phyloP scores from a whole-genome alignment of 371 early-diverging fungal genomes.

The Actinomucor elegans region DNA sequence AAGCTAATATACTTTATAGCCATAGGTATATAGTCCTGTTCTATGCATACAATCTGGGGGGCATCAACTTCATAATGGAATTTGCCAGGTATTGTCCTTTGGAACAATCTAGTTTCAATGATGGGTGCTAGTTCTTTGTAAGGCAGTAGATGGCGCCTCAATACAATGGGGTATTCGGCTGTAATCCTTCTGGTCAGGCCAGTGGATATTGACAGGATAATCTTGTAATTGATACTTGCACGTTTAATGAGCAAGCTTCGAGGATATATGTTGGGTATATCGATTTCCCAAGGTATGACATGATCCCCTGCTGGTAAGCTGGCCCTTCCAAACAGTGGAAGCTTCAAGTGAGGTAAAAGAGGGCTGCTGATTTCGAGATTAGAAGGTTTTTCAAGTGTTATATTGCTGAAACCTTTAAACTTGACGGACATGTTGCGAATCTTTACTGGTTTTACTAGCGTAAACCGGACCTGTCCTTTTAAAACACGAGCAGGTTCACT shows the following conservation, averaged over 20 bases:
- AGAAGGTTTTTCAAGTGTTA: conserved; percentile 8
- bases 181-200: conserved; percentile 33
- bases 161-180: conserved; percentile 36
- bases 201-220: conserved; percentile 26
- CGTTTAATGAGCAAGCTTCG: conserved; percentile 33
- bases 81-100: conserved; percentile 39
- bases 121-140: conserved; percentile 35
- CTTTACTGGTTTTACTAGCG: conserved; percentile 33
- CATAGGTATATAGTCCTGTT: conserved; percentile 33
- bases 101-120: conserved; percentile 33
- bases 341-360: conserved; percentile 37
- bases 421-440: conserved; percentile 38
- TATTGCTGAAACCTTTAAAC: conserved; percentile 42
- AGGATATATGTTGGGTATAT: conserved; percentile 41
- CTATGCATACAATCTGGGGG: conserved; percentile 35
- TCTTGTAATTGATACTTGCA: conserved; percentile 33
- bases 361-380: conserved; percentile 12
- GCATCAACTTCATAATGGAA: conserved; percentile 46
- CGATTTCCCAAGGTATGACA: conserved; percentile 33
- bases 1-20: conserved; percentile 37
- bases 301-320: conserved; percentile 34
- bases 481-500: conserved; percentile 19
- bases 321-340: conserved; percentile 23
- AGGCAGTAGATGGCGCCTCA: conserved; percentile 34
- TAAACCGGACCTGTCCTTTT: conserved; percentile 32